Evolutionary conservation across 345 rosid species (phyloP).

Genomic region (Theobroma cacao): DNA sequence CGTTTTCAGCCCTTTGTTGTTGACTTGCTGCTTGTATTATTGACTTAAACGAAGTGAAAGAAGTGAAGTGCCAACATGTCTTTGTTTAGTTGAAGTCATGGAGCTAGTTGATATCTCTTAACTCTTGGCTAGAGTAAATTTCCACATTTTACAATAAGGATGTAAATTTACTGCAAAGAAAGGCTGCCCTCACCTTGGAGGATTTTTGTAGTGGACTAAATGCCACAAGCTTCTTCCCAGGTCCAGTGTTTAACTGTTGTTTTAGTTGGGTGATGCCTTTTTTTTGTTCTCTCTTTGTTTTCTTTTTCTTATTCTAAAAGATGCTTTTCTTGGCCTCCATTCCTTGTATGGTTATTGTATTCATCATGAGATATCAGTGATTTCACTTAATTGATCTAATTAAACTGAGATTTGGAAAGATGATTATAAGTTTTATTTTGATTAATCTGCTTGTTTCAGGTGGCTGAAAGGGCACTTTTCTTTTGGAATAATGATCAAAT

Average conservation of each 20-base stretch:
- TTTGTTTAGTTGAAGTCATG: not conserved
- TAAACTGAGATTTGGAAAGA: not conserved
- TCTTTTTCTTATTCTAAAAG: not conserved
- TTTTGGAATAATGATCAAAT: slow-evolving; percentile 96
- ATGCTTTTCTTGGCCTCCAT: not conserved
- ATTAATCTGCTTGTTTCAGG: slow-evolving; percentile 42
- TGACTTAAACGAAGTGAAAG: not conserved
- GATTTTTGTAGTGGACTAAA: not conserved
- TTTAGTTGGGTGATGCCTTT: not conserved
- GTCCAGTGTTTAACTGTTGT: not conserved
- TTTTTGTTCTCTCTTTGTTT: not conserved
- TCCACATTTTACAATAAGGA: not conserved
- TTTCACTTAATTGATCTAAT: not conserved
- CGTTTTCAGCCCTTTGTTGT: not conserved
- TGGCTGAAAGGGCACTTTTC: slow-evolving; percentile 85
- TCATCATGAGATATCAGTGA: not conserved
- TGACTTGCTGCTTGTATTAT: not conserved
- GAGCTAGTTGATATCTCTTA: not conserved
- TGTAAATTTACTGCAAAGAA: not conserved
- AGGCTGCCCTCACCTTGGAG: not conserved
- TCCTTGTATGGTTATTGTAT: not conserved
- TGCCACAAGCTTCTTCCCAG: not conserved
- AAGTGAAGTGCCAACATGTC: not conserved
- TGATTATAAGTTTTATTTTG: not conserved
- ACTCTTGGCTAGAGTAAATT: not conserved